These are phyloP conservation scores for Ophiostoma piceae DNA, from an alignment of 2,329 filamentous ascomycete species.

Conservation along the genomic window DNA sequence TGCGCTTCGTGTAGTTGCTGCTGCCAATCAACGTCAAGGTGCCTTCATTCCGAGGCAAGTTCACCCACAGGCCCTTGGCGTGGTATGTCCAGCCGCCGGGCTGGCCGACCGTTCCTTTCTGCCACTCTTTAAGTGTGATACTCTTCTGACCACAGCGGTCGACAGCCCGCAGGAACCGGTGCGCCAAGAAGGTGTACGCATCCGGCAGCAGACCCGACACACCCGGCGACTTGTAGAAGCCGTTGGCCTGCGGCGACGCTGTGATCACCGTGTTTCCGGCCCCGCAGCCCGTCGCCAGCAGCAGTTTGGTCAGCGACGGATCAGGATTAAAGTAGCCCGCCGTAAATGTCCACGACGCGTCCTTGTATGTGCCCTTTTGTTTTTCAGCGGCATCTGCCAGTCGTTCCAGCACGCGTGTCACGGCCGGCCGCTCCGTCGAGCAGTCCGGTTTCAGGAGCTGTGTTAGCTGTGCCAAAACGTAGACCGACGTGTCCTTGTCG, in stretches of 20 bases:
- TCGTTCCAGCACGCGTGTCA: constrained; percentile 67
- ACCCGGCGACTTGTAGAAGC: constrained; percentile 84
- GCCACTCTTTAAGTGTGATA: constrained; percentile 82
- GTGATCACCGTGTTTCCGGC: constrained; percentile 77
- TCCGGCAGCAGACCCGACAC: constrained; percentile 85
- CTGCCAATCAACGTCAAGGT: constrained; percentile 83
- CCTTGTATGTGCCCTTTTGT: constrained; percentile 45
- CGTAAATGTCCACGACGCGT: constrained; percentile 88
- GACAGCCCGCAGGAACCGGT: constrained; percentile 66
- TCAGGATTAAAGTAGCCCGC: constrained; percentile 98
- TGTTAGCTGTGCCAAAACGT: constrained; percentile 82
- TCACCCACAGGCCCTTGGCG: constrained; percentile 92
- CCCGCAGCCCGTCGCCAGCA: constrained; percentile 64
- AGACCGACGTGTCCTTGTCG: constrained; percentile 63
- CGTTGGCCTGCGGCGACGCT: constrained; percentile 88
- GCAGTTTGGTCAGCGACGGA: constrained; percentile 69
- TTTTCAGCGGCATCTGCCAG: constrained; percentile 49
- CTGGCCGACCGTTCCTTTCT: constrained; percentile 70
- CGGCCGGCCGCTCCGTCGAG: constrained; percentile 81
- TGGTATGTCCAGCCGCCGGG: constrained; percentile 94
- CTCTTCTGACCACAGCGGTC: constrained; percentile 44
- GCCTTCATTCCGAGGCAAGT: constrained; percentile 57
- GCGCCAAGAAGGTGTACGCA: constrained; percentile 84
- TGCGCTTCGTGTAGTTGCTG: constrained; percentile 92
- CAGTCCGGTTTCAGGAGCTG: constrained; percentile 72